Base-by-base conservation (phyloP, 768 basidiomycete species). In the Asterophora parasitica region DNA sequence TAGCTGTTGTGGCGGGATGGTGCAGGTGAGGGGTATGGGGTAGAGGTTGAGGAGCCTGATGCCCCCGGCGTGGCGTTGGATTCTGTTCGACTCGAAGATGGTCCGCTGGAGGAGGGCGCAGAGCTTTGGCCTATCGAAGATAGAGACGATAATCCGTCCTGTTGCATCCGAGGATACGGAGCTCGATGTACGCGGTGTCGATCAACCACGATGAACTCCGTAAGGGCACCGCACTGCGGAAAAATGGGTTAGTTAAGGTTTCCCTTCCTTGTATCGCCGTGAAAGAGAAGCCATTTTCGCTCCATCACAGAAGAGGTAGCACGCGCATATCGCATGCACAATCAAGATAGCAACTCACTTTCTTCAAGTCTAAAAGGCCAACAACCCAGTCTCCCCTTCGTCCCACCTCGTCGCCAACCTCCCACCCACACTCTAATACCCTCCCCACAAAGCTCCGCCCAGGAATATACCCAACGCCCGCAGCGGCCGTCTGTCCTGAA, bases 171-270 rank as follows among this genome's bases (percentile, higher is more conserved):
- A 26, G 83, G 84, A 54, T 83, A 76, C 0, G 90, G 87, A 7
- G 85, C 78, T 12, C 85, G 77, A 51, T 84, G 79, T 1, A 94
- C 65, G 11, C 88, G 79, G 58, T 83, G 85, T 23, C 88, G 80
- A 59, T 95, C 90, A 17, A 85, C 76, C 19, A 89, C 72, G 50
- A 95, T 79, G 68, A 91, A 95, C 66, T 96, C 90, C n/a, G 89
- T 76, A 16, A 95, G 74, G 5, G 88, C 88, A 41, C 93, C 92
- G 55, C 81, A 84, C 89, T 92, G 54, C 16, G 31, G 9, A 34
- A 19, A 13, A 31, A 42, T 33, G 50, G 57, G 32, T 46, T 23
- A 56, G 51, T 39, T 23, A 6, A 23, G 23, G 23, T 3, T 6
- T 23, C 23, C 23, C 6, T 23, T 23, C 23, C 6, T 23, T 23